phyloP scores from a whole-genome alignment of 306 rosid genomes.

The Morella rubra region DNA sequence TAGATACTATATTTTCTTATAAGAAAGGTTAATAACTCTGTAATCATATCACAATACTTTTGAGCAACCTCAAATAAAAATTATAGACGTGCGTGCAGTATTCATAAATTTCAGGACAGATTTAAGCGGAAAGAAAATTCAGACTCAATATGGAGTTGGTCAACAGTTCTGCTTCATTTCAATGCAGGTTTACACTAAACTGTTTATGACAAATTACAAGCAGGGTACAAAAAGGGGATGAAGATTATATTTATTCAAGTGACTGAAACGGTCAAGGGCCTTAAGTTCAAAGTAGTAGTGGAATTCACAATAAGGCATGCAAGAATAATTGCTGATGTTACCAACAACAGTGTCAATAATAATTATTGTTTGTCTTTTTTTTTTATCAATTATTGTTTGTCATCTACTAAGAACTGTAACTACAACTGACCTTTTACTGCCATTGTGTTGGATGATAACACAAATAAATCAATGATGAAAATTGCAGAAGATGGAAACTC shows the following conservation, averaged over 20 bases:
- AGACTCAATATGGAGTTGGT: background rate
- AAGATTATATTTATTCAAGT: background rate
- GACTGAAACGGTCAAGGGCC: background rate
- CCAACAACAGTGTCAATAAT: background rate
- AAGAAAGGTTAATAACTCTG: background rate
- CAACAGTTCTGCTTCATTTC: background rate
- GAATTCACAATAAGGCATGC: background rate
- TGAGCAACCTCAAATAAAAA: background rate
- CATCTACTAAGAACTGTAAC: conserved; percentile 2
- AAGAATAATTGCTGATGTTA: background rate
- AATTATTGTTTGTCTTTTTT: too few species aligned
- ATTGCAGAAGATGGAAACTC: conserved; percentile 80
- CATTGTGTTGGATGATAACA: conserved; percentile 74
- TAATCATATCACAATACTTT: background rate
- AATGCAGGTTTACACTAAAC: background rate
- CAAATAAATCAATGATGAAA: conserved; percentile 72
- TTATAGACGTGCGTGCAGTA: background rate
- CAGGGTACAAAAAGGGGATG: background rate
- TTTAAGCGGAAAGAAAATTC: background rate
- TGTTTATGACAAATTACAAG: background rate
- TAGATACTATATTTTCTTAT: too few species aligned
- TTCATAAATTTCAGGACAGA: background rate
- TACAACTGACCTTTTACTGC: conserved; percentile 70
- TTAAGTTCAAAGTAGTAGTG: background rate
- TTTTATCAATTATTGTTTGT: background rate